Evolutionary conservation across 75 land plant species (phyloP), one percentile per base, ranked within the genome.

Genomic region (Pinus tabuliformis): DNA sequence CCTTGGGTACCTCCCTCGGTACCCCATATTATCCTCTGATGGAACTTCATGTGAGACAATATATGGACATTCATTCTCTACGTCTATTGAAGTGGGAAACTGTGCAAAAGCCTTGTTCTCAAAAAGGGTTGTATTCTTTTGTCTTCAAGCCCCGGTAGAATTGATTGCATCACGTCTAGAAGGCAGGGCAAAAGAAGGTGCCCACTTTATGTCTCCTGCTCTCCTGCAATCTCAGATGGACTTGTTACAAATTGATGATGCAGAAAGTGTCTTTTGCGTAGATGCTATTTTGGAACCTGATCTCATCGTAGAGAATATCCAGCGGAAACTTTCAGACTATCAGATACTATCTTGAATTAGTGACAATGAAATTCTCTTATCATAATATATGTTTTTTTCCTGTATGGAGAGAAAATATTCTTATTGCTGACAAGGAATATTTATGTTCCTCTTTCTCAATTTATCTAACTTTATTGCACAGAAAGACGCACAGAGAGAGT

Each of bases 201-300:
- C 72, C 0, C 96, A 93, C 88, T 93, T 87, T 76, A 93, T 93
- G 96, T 90, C 95, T 26, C 79, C 80, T 14, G 28, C 70, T 11
- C 89, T 93, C 58, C 73, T 93, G 81, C 84, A 84, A 54, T 89
- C 96, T 33, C 96, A 93, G 77, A 71, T 93, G 26, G 90, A 89
- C 63, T 76, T 86, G 74, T 86, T 93, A 68, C 78, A 84, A 75
- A 76, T 93, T 73, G 91, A 91, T 74, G 84, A 79, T 6, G 26
- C 59, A 15, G 96, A 93, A 83, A 89, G 86, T 36, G 72, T 93
- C 30, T 20, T 82, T 21, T 78, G 56, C 49, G 76, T 83, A 15
- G 92, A 93, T 84, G 95, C 92, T 26, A 84, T 88, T 65, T 57
- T 66, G 45, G 73, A 68, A 60, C 88, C 88, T 62, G 56, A 79